Evolutionary conservation across 805 yeast genomes (phyloP), one percentile per base, ranked within the genome.

Genomic region (Ogataea salicorniae): DNA sequence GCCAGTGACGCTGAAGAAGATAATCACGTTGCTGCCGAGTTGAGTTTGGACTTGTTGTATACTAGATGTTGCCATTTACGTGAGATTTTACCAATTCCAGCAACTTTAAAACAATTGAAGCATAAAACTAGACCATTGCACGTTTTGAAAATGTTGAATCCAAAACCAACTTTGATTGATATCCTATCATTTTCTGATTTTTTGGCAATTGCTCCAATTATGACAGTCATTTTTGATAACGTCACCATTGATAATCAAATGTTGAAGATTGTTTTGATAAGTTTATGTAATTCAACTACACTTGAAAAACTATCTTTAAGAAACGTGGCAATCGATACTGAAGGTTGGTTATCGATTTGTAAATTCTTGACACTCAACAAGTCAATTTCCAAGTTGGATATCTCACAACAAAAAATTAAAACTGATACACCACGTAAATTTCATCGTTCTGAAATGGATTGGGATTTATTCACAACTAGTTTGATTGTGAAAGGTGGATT

Each of bases 141-240:
- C 48, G 82, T 78, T 16, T 61, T 79, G 51, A 79, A 79, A 56
- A 67, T 79, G 64, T 65, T 79, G 48, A 79, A 79, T 54, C 83
- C 84, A 1, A 75, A 72, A 50, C 84, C 84, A 2, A 79, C 84
- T 0, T 62, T 78, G 41, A 77, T 79, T 49, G 84, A 79, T 59
- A 72, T 77, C 9, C 64, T 79, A 23, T 79, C 83, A 6, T 79
- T 79, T 56, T 70, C 80, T 48, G 84, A 79, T 54, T 79, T 79
- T 55, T 68, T 79, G 33, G 74, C 83, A 1, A 76, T 79, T 43
- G 76, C 79, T 0, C 82, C 81, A 5, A 71, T 79, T 37, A 68
- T 75, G 45, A 77, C 81, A 1, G 71, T 79, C 5, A 77, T 79
- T 23, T 77, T 79, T 53, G 84, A 79, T 59, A 79, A 79, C 56